Conservation (phyloP, 2,329 filamentous ascomycete genomes). For the Microascus cirrosus region DNA sequence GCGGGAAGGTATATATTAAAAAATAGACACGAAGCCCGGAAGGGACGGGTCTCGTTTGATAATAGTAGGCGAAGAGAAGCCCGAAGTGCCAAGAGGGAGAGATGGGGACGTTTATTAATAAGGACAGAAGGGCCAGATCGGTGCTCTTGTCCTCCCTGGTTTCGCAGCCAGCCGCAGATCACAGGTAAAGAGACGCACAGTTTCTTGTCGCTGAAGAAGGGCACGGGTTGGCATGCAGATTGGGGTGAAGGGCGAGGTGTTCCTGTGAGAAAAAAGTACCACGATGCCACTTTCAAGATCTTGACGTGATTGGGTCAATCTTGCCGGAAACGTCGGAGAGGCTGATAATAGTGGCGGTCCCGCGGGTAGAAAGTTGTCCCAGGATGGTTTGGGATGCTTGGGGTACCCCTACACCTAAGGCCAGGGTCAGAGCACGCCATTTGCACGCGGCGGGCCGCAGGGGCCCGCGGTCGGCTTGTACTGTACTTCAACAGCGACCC, state of each 20-base stretch:
- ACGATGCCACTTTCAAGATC: neutral
- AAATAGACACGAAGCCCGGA: neutral
- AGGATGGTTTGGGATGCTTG: neutral
- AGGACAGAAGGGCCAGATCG: neutral
- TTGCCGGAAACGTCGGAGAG: neutral
- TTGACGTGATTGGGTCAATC: neutral
- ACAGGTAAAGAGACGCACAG: neutral
- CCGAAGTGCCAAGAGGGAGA: neutral
- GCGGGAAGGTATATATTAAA: constrained; percentile 2
- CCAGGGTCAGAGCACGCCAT: neutral
- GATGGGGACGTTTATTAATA: neutral
- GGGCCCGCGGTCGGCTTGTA: neutral
- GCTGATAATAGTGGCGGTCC: neutral
- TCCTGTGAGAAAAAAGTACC: neutral
- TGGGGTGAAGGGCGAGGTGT: neutral
- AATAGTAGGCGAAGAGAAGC: neutral
- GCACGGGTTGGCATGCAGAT: neutral
- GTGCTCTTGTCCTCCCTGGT: neutral
- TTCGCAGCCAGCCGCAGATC: neutral
- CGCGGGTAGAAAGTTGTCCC: neutral
- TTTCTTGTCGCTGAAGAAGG: neutral
- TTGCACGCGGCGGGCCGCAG: neutral
- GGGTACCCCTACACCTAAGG: neutral
- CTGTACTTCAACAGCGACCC: neutral
- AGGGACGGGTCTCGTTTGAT: neutral